A percentile compares a stretch with the other conserved stretches of the same genome.
phyloP scores from a whole-genome alignment of 1,284 basidiomycete species.

The Cutaneotrichosporon sp. region DNA sequence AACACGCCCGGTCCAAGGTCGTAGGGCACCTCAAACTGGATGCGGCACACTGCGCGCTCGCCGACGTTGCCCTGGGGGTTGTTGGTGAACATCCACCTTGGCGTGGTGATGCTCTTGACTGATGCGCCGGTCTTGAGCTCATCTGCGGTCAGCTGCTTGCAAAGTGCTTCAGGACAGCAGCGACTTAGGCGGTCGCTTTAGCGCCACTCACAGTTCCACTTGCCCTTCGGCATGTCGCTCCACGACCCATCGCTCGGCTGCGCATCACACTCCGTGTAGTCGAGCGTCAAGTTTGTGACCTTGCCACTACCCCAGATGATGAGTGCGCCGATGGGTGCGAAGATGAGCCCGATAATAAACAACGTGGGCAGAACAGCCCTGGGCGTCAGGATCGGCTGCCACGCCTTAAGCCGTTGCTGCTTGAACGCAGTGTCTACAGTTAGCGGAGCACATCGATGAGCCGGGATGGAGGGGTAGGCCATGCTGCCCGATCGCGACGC shows the following conservation, averaged over 20 bases:
- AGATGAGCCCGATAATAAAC: conserved; percentile 88
- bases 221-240: conserved; percentile 58
- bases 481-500: conserved; percentile 45
- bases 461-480: no score
- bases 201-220: conserved; percentile 69
- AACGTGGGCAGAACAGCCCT: conserved; percentile 94
- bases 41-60: conserved; percentile 60
- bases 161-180: no score
- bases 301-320: conserved; percentile 81
- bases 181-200: no score
- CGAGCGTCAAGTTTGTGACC: conserved; percentile 89
- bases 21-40: conserved; percentile 77
- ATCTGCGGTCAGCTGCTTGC: no score
- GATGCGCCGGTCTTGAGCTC: conserved; percentile 51
- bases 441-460: not conserved
- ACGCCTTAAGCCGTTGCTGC: conserved; percentile 98
- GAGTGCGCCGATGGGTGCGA: conserved; percentile 92
- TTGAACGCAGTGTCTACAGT: conserved; percentile 89
- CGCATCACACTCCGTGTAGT: conserved; percentile 87
- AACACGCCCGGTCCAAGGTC: conserved; percentile 73
- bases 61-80: conserved; percentile 51
- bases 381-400: conserved; percentile 98
- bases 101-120: conserved; percentile 52
- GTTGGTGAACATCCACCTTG: conserved; percentile 62
- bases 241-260: conserved; percentile 55